phyloP scores from a whole-genome alignment of 2,329 filamentous ascomycete species.

The Cladosporium phlei region DNA sequence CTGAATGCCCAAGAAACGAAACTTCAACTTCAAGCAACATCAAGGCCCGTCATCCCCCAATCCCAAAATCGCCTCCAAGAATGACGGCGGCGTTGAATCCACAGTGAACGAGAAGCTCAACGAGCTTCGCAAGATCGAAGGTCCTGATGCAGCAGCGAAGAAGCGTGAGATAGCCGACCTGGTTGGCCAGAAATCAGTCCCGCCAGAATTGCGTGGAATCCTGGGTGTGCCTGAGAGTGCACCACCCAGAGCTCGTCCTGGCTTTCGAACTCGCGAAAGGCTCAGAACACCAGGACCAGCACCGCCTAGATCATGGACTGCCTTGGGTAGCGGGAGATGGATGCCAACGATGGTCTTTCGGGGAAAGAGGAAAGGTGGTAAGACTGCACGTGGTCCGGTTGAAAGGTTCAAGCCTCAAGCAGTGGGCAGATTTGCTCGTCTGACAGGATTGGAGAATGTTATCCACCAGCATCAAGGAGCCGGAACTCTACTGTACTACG shows the following conservation, averaged over 20 bases:
- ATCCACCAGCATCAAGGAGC: not conserved
- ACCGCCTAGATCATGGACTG: slow-evolving; percentile 37
- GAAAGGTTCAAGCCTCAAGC: slow-evolving; percentile 24
- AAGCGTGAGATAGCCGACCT: slow-evolving; percentile 41
- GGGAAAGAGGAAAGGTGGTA: slow-evolving; percentile 17
- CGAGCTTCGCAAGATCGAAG: slow-evolving; percentile 42
- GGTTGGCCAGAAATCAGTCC: slow-evolving; percentile 40
- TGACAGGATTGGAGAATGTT: slow-evolving; percentile 17
- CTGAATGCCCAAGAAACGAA: slow-evolving; percentile 47
- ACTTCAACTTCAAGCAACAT: slow-evolving; percentile 37
- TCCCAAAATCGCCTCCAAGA: slow-evolving; percentile 25
- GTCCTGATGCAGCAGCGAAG: slow-evolving; percentile 32
- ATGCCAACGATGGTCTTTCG: slow-evolving; percentile 10
- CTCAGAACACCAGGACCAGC: slow-evolving; percentile 41
- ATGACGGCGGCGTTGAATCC: slow-evolving; percentile 22
- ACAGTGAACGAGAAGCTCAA: slow-evolving; percentile 45
- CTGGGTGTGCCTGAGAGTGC: slow-evolving; percentile 43
- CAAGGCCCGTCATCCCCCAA: slow-evolving; percentile 34
- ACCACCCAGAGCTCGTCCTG: slow-evolving; percentile 41
- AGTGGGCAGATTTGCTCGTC: slow-evolving; percentile 24
- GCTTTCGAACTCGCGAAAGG: slow-evolving; percentile 31
- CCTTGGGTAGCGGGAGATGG: slow-evolving; percentile 14
- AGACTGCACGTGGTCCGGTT: slow-evolving; percentile 10
- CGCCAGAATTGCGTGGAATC: slow-evolving; percentile 41
- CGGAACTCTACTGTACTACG: slow-evolving; percentile 43